Percentiles rank a stretch among this genome's conserved stretches.
phyloP scores from a whole-genome alignment of 2,329 filamentous ascomycete species.

The Trichocomaceae sp. region DNA sequence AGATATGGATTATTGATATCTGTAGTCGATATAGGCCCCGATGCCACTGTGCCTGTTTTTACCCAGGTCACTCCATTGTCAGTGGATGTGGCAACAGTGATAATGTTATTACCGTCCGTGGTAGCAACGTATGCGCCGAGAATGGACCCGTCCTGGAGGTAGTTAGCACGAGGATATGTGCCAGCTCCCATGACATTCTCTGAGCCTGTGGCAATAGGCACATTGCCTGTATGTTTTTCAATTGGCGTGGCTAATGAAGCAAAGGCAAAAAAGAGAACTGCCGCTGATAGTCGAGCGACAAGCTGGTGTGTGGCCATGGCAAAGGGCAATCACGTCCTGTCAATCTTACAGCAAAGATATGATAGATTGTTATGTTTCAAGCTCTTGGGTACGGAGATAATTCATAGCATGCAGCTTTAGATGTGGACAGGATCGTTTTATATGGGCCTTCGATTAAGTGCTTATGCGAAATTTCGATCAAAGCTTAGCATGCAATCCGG shows the following conservation, averaged over 20 bases:
- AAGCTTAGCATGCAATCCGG: neutral
- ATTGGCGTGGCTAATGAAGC: neutral
- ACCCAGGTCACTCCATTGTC: neutral
- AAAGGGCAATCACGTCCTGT: neutral
- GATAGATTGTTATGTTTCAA: neutral
- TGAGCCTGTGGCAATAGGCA: neutral
- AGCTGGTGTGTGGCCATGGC: neutral
- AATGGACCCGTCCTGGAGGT: neutral
- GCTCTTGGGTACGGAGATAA: neutral
- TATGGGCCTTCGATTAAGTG: neutral
- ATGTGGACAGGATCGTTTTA: neutral
- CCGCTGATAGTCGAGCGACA: constrained; percentile 1
- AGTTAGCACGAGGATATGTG: constrained; percentile 7
- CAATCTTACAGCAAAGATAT: neutral
- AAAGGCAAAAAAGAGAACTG: neutral
- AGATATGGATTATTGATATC: constrained; percentile 1
- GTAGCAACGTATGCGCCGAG: neutral
- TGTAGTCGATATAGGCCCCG: neutral
- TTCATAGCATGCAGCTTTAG: neutral
- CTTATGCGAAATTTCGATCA: neutral
- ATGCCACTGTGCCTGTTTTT: neutral
- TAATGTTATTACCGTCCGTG: neutral
- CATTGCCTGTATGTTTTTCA: neutral
- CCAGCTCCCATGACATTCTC: neutral
- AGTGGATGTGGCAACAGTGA: neutral